Evolutionary conservation across 2,329 filamentous ascomycete species (phyloP).

Genomic region (Scytalidium lignicola): DNA sequence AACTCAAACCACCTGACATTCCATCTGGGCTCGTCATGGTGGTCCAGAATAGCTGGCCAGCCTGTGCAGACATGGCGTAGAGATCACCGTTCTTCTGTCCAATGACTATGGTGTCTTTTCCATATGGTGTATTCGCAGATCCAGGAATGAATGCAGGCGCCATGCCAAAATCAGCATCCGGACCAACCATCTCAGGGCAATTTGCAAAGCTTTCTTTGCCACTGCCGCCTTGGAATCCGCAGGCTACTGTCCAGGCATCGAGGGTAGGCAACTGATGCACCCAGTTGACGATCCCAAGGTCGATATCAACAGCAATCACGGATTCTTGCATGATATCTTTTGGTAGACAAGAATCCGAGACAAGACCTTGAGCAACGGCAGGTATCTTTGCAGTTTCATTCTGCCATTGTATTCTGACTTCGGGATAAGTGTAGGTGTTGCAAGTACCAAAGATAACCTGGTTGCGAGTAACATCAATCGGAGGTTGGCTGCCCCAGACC

Average conservation of each 20-base stretch:
- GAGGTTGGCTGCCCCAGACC: slow-evolving; percentile 28
- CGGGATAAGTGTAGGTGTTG: slow-evolving; percentile 25
- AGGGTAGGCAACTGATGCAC: slow-evolving; percentile 16
- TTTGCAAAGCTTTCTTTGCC: neutral
- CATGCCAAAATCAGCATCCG: slow-evolving; percentile 10
- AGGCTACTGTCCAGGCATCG: slow-evolving; percentile 19
- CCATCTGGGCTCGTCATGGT: slow-evolving; percentile 21
- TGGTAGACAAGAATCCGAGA: slow-evolving; percentile 16
- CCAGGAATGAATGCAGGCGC: slow-evolving; percentile 24
- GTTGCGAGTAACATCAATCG: slow-evolving; percentile 22
- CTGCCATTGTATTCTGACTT: slow-evolving; percentile 16
- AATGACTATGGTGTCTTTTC: slow-evolving; percentile 22
- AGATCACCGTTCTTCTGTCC: slow-evolving; percentile 29
- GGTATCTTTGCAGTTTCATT: slow-evolving; percentile 9
- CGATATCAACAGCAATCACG: slow-evolving; percentile 23
- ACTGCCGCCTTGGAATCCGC: neutral
- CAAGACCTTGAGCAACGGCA: slow-evolving; percentile 4
- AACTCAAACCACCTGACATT: slow-evolving; percentile 23
- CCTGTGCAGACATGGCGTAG: slow-evolving; percentile 21
- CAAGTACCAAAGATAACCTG: slow-evolving; percentile 28
- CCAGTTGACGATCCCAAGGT: slow-evolving; percentile 21
- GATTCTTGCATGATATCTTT: slow-evolving; percentile 22
- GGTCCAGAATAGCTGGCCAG: slow-evolving; percentile 22
- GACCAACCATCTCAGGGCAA: slow-evolving; percentile 6
- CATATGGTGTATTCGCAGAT: slow-evolving; percentile 6